Evolutionary conservation across 805 yeast species (phyloP).

Genomic region (Spathaspora sp.): DNA sequence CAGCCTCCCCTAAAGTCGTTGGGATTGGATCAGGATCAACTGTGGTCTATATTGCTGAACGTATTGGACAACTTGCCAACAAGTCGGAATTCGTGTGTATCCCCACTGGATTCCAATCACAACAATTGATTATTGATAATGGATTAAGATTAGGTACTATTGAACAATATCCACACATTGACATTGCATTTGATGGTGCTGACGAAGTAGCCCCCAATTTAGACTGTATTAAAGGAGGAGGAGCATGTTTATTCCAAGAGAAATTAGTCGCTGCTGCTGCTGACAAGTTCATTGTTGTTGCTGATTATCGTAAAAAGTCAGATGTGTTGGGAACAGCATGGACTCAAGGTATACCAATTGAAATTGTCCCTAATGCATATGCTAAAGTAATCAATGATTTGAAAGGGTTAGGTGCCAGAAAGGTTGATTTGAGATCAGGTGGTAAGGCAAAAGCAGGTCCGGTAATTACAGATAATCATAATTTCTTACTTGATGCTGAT

Average conservation of each 20-base stretch:
- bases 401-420: conserved; percentile 57
- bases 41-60: conserved; percentile 94
- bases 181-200: conserved; percentile 97
- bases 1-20: conserved; percentile 62
- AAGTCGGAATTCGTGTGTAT: conserved; percentile 67
- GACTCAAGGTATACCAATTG: conserved; percentile 93
- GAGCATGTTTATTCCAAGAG: conserved; percentile 96
- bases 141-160: conserved; percentile 75
- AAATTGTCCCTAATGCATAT: conserved; percentile 86
- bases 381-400: conserved; percentile 71
- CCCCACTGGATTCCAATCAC: conserved; percentile 96
- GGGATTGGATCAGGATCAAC: conserved; percentile 98
- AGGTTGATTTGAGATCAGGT: conserved; percentile 73
- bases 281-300: conserved; percentile 76
- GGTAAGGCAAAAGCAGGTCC: conserved; percentile 96
- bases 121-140: conserved; percentile 76
- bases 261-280: conserved; percentile 86
- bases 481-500: conserved; percentile 88
- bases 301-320: conserved; percentile 85
- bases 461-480: conserved; percentile 91
- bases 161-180: conserved; percentile 79
- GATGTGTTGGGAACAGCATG: conserved; percentile 69
- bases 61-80: conserved; percentile 67
- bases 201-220: conserved; percentile 85
- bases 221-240: conserved; percentile 96